These are phyloP conservation scores for Pyrus pyrifolia DNA, from an alignment of 306 rosid species.

Conservation along the genomic window DNA sequence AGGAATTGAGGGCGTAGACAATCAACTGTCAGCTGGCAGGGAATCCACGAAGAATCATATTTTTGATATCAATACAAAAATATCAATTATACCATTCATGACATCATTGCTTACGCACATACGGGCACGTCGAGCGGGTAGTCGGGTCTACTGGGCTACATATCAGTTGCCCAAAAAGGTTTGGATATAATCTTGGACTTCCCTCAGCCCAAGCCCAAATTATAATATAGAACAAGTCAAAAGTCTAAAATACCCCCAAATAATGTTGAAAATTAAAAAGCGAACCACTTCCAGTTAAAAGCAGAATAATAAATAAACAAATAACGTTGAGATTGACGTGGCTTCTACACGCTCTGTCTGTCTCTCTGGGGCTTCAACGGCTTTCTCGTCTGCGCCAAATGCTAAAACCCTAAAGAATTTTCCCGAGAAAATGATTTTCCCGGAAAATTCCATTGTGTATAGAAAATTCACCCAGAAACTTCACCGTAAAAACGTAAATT, in stretches of 20 bases:
- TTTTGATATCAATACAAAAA: no score
- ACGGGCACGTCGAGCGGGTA: background rate
- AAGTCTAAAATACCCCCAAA: background rate
- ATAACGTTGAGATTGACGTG: background rate
- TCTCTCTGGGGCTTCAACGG: slow-evolving; percentile 16
- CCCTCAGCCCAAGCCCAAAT: background rate
- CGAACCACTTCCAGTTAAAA: background rate
- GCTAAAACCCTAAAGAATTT: slow-evolving; percentile 36
- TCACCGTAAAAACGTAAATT: background rate
- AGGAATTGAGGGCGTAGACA: no score
- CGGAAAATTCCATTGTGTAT: slow-evolving; percentile 12
- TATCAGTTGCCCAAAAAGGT: background rate
- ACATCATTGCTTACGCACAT: background rate
- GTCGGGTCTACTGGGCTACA: background rate
- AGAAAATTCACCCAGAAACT: background rate
- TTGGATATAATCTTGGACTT: background rate
- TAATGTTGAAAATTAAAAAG: background rate
- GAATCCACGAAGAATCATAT: fast-evolving
- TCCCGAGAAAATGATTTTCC: slow-evolving; percentile 1
- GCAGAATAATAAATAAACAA: background rate
- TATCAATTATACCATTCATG: background rate
- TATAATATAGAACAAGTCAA: background rate
- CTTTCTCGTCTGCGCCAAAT: slow-evolving; percentile 10
- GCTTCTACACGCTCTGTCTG: background rate
- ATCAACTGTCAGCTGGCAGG: fast-evolving